Evolutionary conservation across 805 yeast species (phyloP), one percentile per base, ranked within the genome.

Genomic region (Cyberlindnera bimundalis): DNA sequence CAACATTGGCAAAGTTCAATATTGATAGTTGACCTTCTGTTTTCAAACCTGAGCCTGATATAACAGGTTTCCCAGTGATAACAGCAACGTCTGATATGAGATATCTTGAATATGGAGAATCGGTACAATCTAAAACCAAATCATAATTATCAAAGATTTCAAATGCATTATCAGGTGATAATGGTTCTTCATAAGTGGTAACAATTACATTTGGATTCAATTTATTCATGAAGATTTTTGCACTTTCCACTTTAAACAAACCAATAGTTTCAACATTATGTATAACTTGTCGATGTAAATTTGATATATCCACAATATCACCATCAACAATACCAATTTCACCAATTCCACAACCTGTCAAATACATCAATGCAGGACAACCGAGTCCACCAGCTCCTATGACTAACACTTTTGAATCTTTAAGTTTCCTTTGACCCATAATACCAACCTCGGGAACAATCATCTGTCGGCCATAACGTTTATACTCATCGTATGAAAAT

Each of bases 361-460:
- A 63, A 56, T 93, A 93, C 31, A 85, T 70, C 35, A 91, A 61
- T 0, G 95, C 95, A 0, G 99, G 97, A 51, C 95, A 83, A 0
- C 99, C 98, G 6, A 93, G 68, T 0, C 99, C 99, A 10, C 99
- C 99, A 1, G 97, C 97, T 1, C 99, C 99, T 7, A 93, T 72
- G 0, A 93, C 90, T 19, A 91, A 61, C 0, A 90, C 75, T 37
- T 68, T 74, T 2, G 91, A 43, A 0, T 60, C 50, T 47, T 79
- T 81, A 34, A 93, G 61, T 31, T 63, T 66, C 7, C 73, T 37
- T 59, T 93, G 99, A 2, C 79, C 72, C 2, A 61, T 43, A 3
- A 64, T 37, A 1, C 59, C 57, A 37, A 89, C 68, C 43, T 78
- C 84, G 3, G 95, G 93, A 2, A 93, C 96, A 19, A 90, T 79